These are phyloP conservation scores for Venturia nashicola DNA, from an alignment of 2,329 filamentous ascomycete genomes.

Conservation along the genomic window DNA sequence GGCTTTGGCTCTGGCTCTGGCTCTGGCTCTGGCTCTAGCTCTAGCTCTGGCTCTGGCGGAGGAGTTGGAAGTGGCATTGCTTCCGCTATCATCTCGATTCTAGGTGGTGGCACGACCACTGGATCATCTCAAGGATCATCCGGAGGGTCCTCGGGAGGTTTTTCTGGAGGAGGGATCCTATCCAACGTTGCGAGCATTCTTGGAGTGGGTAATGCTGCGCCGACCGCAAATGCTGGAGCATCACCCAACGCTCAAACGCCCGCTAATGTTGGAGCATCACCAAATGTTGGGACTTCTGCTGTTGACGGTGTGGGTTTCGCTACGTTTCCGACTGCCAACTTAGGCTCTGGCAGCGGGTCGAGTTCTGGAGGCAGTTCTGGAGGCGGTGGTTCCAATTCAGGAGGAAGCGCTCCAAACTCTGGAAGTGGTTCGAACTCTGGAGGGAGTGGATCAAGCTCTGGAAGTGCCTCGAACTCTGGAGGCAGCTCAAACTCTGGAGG, in stretches of 20 bases:
- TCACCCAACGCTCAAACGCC: not conserved
- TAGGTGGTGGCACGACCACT: constrained; percentile 11
- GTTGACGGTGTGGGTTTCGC: not conserved
- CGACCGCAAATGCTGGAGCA: not conserved
- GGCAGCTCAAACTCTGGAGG: no score
- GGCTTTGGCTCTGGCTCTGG: constrained; percentile 8
- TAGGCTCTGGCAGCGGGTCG: constrained; percentile 9
- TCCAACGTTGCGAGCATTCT: not conserved
- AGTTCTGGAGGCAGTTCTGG: constrained; percentile 9
- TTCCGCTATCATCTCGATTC: constrained; percentile 7
- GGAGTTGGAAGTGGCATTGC: constrained; percentile 7
- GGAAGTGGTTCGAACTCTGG: constrained; percentile 11
- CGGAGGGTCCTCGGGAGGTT: not conserved
- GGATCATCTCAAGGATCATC: not conserved
- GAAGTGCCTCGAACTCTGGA: not conserved
- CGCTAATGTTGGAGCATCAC: not conserved
- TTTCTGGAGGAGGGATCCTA: not conserved
- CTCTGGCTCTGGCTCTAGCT: constrained; percentile 7
- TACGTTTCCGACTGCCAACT: not conserved
- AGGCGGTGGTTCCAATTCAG: not conserved
- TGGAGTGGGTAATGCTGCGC: not conserved
- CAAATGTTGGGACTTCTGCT: not conserved
- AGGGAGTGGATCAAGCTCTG: not conserved
- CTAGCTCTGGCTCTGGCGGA: constrained; percentile 9
- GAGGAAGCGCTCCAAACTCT: no score